Base-by-base conservation (phyloP, 2,329 filamentous ascomycete genomes). In the Clarireedia monteithiana region DNA sequence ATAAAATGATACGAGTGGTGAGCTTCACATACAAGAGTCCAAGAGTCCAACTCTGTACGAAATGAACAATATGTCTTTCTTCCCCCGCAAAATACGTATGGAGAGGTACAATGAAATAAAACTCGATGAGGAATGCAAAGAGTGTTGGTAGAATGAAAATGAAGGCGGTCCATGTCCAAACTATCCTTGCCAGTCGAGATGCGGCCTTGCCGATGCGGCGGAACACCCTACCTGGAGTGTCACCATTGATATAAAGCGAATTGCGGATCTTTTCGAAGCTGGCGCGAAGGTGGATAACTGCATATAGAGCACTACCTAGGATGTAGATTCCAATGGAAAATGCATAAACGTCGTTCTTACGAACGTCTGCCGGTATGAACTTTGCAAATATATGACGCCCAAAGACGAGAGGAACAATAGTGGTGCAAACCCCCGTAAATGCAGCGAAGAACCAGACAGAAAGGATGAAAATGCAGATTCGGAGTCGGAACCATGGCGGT, bases 391-490 rank as follows among this genome's bases (percentile, higher is more conserved):
- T 78, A 56, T 78, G 79, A 27, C 94, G 86, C 2, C 94, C 94
- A 67, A 96, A 83, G 6, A 95, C 77, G 4, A 99, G 79, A 0
- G 94, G 95, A 0, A 95, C 74, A 59, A 99, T 86, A 1, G 94
- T 96, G 60, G 89, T 82, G 61, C 86, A 82, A 57, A 97, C 83
- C 24, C 94, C 94, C 0, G 89, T 95, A 12, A 86, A 77, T 5
- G 92, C 91, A 20, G 92, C 92, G 72, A 99, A 97, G 36, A 91
- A 69, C 94, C 94, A 99, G 61, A 99, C 89, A 50, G 87, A 84
- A 55, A 94, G 73, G 62, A 97, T 91, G 72, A 99, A 97, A 3
- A 89, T 73, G 52, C 86, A 87, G 58, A 97, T 84, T 54, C 95
- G 84, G 26, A 83, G 67, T 9, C 86, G 82, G 74, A 99, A 97